Percentiles rank a stretch among this genome's conserved stretches.
These are phyloP conservation scores for Coemansia umbellata DNA, from an alignment of 192 early-diverging fungal genomes.

Conservation along the genomic window DNA sequence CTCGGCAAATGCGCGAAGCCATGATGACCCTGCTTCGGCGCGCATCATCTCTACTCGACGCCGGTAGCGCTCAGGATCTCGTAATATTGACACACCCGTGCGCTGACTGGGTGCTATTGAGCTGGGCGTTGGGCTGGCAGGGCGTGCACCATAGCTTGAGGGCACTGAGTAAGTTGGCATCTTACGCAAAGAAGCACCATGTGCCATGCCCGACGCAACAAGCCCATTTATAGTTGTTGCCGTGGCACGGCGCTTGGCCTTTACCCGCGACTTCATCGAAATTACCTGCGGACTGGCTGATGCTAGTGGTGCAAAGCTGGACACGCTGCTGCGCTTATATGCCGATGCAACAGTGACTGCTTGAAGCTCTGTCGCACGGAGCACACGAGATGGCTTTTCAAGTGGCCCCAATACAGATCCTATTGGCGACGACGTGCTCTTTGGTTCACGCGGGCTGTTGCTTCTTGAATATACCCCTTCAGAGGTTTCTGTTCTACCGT, in stretches of 20 bases:
- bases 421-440: background rate
- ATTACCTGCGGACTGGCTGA: slow-evolving; percentile 4
- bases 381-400: slow-evolving; percentile 28
- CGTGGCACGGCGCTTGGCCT: slow-evolving; percentile 27
- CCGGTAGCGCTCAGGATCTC: slow-evolving; percentile 48
- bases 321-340: slow-evolving; percentile 21
- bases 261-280: slow-evolving; percentile 10
- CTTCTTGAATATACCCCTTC: background rate
- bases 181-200: background rate
- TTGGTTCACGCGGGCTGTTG: background rate
- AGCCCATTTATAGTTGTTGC: slow-evolving; percentile 16
- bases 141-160: slow-evolving; percentile 21
- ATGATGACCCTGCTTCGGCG: slow-evolving; percentile 46
- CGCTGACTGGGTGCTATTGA: slow-evolving; percentile 19
- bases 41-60: slow-evolving; percentile 50
- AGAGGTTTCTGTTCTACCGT: background rate
- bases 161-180: slow-evolving; percentile 24
- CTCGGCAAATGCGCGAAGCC: slow-evolving; percentile 50
- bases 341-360: slow-evolving; percentile 24
- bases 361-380: slow-evolving; percentile 45
- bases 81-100: slow-evolving; percentile 3
- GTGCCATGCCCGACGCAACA: background rate
- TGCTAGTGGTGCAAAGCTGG: slow-evolving; percentile 2
- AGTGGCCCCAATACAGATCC: background rate
- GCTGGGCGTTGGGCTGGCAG: slow-evolving; percentile 25